Evolutionary conservation across 345 rosid species (phyloP), one percentile per base, ranked within the genome.

Genomic region (Balakata baccata): DNA sequence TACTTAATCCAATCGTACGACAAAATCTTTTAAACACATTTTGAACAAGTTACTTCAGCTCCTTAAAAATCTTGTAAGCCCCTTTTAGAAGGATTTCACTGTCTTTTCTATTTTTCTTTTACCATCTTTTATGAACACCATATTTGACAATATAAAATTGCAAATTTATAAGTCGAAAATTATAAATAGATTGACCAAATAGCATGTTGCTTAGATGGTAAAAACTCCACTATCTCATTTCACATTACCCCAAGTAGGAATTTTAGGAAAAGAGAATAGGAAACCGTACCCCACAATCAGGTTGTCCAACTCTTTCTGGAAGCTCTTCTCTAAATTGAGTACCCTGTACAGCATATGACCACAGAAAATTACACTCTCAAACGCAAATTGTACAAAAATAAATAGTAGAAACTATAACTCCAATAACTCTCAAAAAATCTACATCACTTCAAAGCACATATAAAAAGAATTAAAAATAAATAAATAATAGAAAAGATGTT

Each of bases 241-340:
- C 43, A 17, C 66, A 71, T 41, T 20, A 79, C 23, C 70, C 50
- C 6, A 61, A 47, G 10, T 57, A 50, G 43, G 50, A 16, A 29
- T 29, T 29, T 29, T 29, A 29, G 34, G 34, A 29, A 29, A 68
- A 66, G 61, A 46, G 51, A 23, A 46, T 14, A 49, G 11, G 25
- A 57, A 29, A 68, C 59, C 73, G 23, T 75, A 89, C 96, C 87
- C 86, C 92, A 80, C 95, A 90, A 77, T 90, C 95, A 23, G 90
- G 95, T 62, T 90, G 89, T 38, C 95, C 96, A 72, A 64, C 68
- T 71, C 93, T 83, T 77, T 89, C 90, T 0, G 96, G 96, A 38
- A 91, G 85, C 37, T 91, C 90, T 59, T 86, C 92, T 72, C 79
- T 82, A 75, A 80, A 79, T 69, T 70, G 73, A 20, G 77, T 69